Conservation (phyloP, 2,329 filamentous ascomycete genomes). For the Paecilomyces sp. region DNA sequence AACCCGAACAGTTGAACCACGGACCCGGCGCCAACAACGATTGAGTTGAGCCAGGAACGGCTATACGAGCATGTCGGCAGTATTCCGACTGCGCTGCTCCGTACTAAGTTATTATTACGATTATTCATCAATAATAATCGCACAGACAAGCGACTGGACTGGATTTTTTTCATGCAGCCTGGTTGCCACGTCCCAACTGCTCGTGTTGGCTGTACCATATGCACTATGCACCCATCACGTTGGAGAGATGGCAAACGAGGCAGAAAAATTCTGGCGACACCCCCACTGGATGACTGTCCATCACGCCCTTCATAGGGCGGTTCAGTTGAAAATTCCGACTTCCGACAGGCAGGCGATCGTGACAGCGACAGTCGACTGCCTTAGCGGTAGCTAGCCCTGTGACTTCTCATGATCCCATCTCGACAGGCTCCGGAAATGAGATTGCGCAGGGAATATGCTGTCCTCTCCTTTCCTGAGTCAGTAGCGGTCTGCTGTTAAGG, state of each 20-base stretch:
- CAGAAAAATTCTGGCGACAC: background rate
- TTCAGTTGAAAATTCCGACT: background rate
- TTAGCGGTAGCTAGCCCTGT: background rate
- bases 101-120: background rate
- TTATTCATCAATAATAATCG: background rate
- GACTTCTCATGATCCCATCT: background rate
- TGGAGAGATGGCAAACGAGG: background rate
- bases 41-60: background rate
- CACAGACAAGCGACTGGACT: background rate
- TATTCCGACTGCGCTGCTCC: background rate
- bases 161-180: background rate
- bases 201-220: background rate
- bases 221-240: background rate
- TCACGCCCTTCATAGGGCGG: background rate
- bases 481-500: background rate
- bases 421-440: background rate
- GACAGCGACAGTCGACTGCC: background rate
- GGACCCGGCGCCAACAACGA: background rate
- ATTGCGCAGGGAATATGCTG: background rate
- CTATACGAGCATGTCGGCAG: background rate
- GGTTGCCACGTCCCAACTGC: background rate
- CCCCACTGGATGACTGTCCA: background rate
- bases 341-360: background rate
- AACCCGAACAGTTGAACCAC: background rate
- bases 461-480: background rate